Evolutionary conservation across 2,329 filamentous ascomycete genomes (phyloP), one percentile per base, ranked within the genome.

Genomic region (Chaetomiaceae sp.): DNA sequence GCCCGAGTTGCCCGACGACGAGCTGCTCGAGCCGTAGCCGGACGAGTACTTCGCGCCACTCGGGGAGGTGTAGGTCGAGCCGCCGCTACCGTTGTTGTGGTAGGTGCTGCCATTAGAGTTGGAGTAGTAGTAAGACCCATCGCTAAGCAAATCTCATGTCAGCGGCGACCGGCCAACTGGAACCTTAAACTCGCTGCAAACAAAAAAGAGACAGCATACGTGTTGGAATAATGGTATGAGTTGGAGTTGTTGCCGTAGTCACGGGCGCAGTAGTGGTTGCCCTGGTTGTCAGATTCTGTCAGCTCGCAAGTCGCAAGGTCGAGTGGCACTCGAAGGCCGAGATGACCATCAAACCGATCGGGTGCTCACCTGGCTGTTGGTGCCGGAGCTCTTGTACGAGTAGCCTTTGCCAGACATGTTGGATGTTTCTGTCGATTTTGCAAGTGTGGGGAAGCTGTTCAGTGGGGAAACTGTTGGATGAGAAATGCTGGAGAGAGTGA

Each of bases 111-210:
- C 82, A 56, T 85, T 77, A 40, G 82, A 68, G 69, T 87, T 88
- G 63, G 76, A 79, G 69, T 87, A 88, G 71, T 88, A 87, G 73
- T 88, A 88, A 1, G 82, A 86, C 33, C 83, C 82, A 59, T 87
- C 62, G 2, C 60, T 62, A 27, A 10, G 25, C 10, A 27, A 3
- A 6, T 27, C 6, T 27, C 25, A n/a, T n/a, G n/a, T n/a, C n/a
- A n/a, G n/a, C n/a, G n/a, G n/a, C n/a, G n/a, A n/a, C n/a, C n/a
- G n/a, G n/a, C n/a, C n/a, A n/a, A n/a, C n/a, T n/a, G n/a, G n/a
- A n/a, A n/a, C 25, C 6, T 27, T 27, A 27, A 27, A 27, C 25
- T 27, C 25, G 10, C n/a, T n/a, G n/a, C n/a, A n/a, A n/a, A n/a
- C n/a, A n/a, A n/a, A n/a, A n/a, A 10, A 17, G 4, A 25, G 6